Conservation (phyloP, 768 basidiomycete genomes). For the Sarcodon aspratus region DNA sequence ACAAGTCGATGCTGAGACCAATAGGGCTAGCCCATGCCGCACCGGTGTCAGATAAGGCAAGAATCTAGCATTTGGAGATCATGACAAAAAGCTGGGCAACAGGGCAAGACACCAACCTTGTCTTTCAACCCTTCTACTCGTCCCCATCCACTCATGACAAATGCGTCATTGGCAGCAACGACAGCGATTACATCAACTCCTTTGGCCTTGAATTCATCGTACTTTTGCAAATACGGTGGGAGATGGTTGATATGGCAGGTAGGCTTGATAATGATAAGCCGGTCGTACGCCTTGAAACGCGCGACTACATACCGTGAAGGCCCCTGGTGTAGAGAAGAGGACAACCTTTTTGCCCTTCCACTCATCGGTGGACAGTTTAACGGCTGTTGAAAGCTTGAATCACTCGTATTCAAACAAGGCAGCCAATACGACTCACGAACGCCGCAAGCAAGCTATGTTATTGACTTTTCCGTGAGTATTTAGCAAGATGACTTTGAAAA, state of each 20-base stretch:
- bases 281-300: background rate
- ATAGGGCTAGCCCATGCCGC: constrained; percentile 23
- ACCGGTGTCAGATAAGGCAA: constrained; percentile 23
- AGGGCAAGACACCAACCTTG: constrained; percentile 28
- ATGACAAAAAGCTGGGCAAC: background rate
- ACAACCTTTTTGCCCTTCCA: constrained; percentile 83
- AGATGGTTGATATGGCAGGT: constrained; percentile 31
- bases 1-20: constrained; percentile 43
- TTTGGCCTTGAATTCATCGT: constrained; percentile 64
- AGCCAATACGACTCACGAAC: constrained; percentile 36
- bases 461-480: constrained; percentile 3
- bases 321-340: constrained; percentile 67
- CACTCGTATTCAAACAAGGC: background rate
- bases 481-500: background rate
- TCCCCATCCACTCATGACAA: constrained; percentile 43
- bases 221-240: constrained; percentile 49
- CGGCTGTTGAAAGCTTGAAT: constrained; percentile 24
- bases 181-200: constrained; percentile 65
- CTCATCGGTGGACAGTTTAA: constrained; percentile 40
- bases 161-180: constrained; percentile 71
- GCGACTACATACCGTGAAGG: constrained; percentile 53
- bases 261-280: constrained; percentile 8
- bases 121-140: constrained; percentile 35
- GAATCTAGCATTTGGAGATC: constrained; percentile 14
- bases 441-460: constrained; percentile 46